Base-by-base conservation (phyloP, 148 eudicot genomes). In the Camellia lanceoleosa region DNA sequence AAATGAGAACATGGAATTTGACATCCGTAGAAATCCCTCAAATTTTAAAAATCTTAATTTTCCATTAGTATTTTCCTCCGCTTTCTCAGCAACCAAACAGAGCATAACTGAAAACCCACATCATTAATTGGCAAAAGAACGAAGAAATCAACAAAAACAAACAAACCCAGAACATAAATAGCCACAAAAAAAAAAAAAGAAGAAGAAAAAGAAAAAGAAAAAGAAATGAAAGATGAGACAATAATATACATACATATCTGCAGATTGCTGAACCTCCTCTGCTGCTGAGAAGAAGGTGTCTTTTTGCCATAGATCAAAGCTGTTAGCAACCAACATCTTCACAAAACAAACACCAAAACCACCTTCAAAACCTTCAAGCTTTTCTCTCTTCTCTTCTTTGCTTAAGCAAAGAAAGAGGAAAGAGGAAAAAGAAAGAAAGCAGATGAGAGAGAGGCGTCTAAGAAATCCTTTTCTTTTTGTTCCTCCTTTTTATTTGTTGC, bases 221-320 rank as follows among this genome's bases (percentile, higher is more conserved):
- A 60, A 52, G 10, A 74, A 75, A 1, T 60, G 10, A 5, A 80
- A 73, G 63, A 74, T 23, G 12, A 51, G 10, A 30, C 38, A 30
- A 47, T 56, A 51, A 43, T 11, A 69, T 16, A 86, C 92, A 83
- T 88, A 95, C 97, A 95, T 90, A 75, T 95, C 97, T n/a, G 97
- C 90, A 65, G 98, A 95, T 84, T 88, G 85, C 85, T 95, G 97
- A 75, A 95, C 97, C 85, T 93, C 96, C 75, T 95, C 98, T 38
- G 97, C 98, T 11, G 96, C 98, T 51, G 96, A 87, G 83, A 95
- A 95, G 52, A 95, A 95, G 41, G 89, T 62, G 69, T 95, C 98
- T 74, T 85, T 91, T 87, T 90, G 94, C 98, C 98, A 95, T 86
- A 92, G 87, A 93, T 95, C 98, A 80, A 95, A 95, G 52, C 91